Evolutionary conservation across 306 rosid species (phyloP).

Genomic region (Medicago truncatula): MtrunA17r5.0-ANR NC_053049.1:48771001-48771500

Average conservation of each 20-base stretch:
- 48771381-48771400: too few relatives aligned
- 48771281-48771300: too few relatives aligned
- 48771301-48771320: too few relatives aligned
- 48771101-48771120: not conserved
- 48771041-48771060: conserved; percentile 71
- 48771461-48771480: too few relatives aligned
- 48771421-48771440: too few relatives aligned
- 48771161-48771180: not conserved
- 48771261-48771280: not conserved
- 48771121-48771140: conserved; percentile 41
- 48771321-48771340: too few relatives aligned
- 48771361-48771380: too few relatives aligned
- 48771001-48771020: conserved; percentile 77
- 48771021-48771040: conserved; percentile 71
- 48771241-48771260: not conserved
- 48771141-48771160: not conserved
- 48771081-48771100: conserved; percentile 45
- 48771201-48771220: not conserved
- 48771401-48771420: too few relatives aligned
- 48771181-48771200: not conserved
- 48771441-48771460: too few relatives aligned
- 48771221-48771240: not conserved
- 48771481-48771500: too few relatives aligned
- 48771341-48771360: too few relatives aligned
- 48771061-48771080: conserved; percentile 58